Conservation (phyloP, 768 basidiomycete genomes). For the Rossbeevera mucosa region DNA sequence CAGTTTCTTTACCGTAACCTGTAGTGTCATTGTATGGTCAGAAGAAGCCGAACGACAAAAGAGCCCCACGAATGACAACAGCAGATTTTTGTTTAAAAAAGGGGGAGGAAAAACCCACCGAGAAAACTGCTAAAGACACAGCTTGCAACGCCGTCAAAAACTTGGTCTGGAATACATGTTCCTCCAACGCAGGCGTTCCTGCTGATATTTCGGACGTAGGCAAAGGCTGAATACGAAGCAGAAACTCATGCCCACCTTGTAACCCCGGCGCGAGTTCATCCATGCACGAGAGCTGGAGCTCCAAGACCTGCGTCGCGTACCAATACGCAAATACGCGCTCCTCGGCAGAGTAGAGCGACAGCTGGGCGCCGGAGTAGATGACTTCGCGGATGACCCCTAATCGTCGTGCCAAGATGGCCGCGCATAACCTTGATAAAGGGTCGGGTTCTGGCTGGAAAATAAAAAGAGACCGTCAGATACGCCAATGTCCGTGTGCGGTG, state of each 20-base stretch:
- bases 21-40: background rate
- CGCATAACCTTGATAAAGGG: constrained; percentile 22
- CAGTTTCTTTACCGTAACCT: constrained; percentile 49
- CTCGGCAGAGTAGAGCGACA: constrained; percentile 64
- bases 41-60: background rate
- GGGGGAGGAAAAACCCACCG: constrained; percentile 35
- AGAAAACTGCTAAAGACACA: constrained; percentile 49
- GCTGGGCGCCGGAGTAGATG: constrained; percentile 69
- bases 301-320: constrained; percentile 57
- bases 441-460: constrained; percentile 24
- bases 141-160: constrained; percentile 56
- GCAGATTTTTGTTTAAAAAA: too few species aligned
- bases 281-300: constrained; percentile 50
- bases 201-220: background rate
- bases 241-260: constrained; percentile 33
- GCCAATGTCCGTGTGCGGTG: background rate
- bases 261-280: constrained; percentile 43
- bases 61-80: background rate
- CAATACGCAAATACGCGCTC: constrained; percentile 76
- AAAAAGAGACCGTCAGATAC: constrained; percentile 3
- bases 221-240: background rate
- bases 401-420: constrained; percentile 52
- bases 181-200: constrained; percentile 33
- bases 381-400: constrained; percentile 61
- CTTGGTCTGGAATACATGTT: constrained; percentile 47